A percentile compares a stretch with the other conserved stretches of the same genome.
phyloP scores from a whole-genome alignment of 192 early-diverging fungal species.

The Linderina pennispora region DNA sequence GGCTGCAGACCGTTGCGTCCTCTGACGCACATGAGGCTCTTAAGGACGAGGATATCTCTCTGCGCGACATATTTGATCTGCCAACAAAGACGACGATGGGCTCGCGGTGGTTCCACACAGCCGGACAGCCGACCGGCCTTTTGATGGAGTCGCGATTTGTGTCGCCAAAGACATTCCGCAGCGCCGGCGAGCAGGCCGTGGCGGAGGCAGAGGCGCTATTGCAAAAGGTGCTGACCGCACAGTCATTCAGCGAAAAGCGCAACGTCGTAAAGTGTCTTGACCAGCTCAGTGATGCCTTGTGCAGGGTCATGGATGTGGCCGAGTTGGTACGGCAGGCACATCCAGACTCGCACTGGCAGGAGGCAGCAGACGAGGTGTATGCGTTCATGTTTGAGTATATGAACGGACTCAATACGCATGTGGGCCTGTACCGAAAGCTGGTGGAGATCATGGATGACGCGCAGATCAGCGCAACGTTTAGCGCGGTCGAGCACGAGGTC shows the following conservation, averaged over 20 bases:
- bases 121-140: constrained; percentile 37
- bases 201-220: constrained; percentile 32
- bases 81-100: constrained; percentile 36
- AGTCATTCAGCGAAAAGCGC: constrained; percentile 49
- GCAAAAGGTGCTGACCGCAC: constrained; percentile 14
- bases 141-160: constrained; percentile 45
- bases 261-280: constrained; percentile 84
- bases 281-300: constrained; percentile 80
- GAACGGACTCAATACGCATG: constrained; percentile 92
- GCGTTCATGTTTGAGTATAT: constrained; percentile 72
- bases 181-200: constrained; percentile 29
- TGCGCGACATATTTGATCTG: constrained; percentile 42
- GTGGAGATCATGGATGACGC: constrained; percentile 57
- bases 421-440: constrained; percentile 73
- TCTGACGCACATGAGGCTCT: constrained; percentile 7
- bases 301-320: constrained; percentile 84
- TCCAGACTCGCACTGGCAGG: constrained; percentile 62
- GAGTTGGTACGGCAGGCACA: constrained; percentile 93
- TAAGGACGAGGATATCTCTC: constrained; percentile 19
- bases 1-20: constrained; percentile 12
- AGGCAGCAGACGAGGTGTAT: constrained; percentile 75
- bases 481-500: constrained; percentile 63
- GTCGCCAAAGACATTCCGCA: constrained; percentile 34
- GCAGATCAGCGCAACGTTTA: constrained; percentile 49
- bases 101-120: constrained; percentile 40